Conservation (phyloP, 2,329 filamentous ascomycete species). For the Diaporthe nobilis region DNA sequence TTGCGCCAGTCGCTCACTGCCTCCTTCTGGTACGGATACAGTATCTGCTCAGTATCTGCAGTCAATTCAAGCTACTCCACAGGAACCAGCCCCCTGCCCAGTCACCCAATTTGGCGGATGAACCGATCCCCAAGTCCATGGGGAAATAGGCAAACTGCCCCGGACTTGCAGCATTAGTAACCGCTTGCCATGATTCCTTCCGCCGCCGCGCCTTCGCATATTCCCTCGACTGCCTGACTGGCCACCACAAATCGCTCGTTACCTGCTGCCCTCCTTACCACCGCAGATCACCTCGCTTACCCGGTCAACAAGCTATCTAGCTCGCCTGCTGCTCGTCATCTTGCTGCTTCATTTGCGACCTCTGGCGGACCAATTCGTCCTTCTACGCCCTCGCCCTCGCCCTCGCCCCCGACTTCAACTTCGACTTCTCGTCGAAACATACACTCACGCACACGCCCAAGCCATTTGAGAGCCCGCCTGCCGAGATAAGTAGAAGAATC, state of each 20-base stretch:
- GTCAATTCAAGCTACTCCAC: conserved; percentile 34
- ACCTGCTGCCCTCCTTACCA: conserved; percentile 35
- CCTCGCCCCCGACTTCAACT: not conserved
- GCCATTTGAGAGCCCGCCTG: not conserved
- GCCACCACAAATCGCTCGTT: conserved; percentile 22
- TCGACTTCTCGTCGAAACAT: not conserved
- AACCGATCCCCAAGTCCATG: conserved; percentile 39
- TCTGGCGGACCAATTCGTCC: not conserved
- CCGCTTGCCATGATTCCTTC: conserved; percentile 21
- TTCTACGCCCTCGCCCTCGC: not conserved
- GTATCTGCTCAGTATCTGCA: conserved; percentile 2
- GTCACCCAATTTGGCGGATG: conserved; percentile 35
- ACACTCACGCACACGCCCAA: not conserved
- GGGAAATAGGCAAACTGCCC: conserved; percentile 42
- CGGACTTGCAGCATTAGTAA: conserved; percentile 39
- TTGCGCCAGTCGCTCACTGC: not conserved
- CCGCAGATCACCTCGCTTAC: conserved; percentile 36
- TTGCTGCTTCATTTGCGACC: conserved; percentile 27
- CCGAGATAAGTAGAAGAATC: not conserved
- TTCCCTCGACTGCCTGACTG: conserved; percentile 34
- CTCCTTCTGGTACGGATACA: conserved; percentile 1
- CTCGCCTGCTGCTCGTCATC: conserved; percentile 18
- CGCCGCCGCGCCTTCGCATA: conserved; percentile 37
- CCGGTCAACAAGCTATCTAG: conserved; percentile 10
- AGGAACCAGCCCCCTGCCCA: conserved; percentile 7